Conservation (phyloP, 495 filamentous ascomycete genomes). For the Baudoinia panamericana region DNA sequence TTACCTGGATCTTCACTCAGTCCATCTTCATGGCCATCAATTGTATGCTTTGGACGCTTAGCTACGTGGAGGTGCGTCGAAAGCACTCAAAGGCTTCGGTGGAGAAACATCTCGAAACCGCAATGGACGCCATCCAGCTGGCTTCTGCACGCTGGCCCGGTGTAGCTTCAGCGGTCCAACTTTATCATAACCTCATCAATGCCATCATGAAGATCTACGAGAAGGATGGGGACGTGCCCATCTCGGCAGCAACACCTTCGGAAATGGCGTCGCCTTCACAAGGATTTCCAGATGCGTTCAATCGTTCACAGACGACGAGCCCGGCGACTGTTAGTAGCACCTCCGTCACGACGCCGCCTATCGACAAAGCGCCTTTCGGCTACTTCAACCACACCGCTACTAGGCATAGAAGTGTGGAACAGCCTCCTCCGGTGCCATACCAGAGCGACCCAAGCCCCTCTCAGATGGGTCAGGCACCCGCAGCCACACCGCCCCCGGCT, state of each 20-base stretch:
- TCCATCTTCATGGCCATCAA: constrained; percentile 78
- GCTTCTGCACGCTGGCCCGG: constrained; percentile 82
- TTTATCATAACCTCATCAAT: constrained; percentile 66
- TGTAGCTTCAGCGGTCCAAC: constrained; percentile 62
- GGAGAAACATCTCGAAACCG: constrained; percentile 52
- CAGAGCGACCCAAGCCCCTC: not conserved
- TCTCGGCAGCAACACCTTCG: constrained; percentile 45
- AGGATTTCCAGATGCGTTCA: constrained; percentile 21
- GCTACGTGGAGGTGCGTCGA: constrained; percentile 66
- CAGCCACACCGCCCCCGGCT: constrained; percentile 3
- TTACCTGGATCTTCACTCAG: constrained; percentile 85
- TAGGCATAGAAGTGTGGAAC: constrained; percentile 20
- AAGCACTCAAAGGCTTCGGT: constrained; percentile 57
- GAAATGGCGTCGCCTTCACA: constrained; percentile 22
- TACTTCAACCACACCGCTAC: constrained; percentile 21
- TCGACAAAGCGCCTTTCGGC: constrained; percentile 22
- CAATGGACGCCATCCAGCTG: constrained; percentile 58
- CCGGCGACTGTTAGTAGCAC: constrained; percentile 25
- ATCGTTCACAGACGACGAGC: constrained; percentile 25
- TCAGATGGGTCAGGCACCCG: not conserved
- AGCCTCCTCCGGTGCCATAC: constrained; percentile 12
- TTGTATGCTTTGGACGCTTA: constrained; percentile 76
- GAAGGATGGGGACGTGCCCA: constrained; percentile 46
- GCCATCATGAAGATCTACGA: constrained; percentile 76
- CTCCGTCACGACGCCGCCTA: constrained; percentile 22